phyloP scores from a whole-genome alignment of 2,329 filamentous ascomycete species.

The Pseudocercospora cruenta region DNA sequence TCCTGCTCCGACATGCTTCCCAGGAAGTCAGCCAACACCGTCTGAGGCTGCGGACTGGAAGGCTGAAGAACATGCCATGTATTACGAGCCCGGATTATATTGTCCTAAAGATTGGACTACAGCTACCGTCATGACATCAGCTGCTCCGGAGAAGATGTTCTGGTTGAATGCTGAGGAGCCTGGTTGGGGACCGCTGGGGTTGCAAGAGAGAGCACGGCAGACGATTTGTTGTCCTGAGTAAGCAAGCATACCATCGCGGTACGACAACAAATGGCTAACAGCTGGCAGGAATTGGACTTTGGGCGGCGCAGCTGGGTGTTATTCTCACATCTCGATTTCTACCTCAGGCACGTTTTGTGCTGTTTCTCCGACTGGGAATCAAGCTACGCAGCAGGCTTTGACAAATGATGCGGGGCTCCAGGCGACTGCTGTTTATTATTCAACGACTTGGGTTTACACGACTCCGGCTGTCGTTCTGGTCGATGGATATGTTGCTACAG shows the following conservation, averaged over 20 bases:
- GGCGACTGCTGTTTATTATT: background rate
- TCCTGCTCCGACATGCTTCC: background rate
- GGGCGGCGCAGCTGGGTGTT: background rate
- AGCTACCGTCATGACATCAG: background rate
- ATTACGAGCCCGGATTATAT: background rate
- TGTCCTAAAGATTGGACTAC: background rate
- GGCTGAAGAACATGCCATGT: background rate
- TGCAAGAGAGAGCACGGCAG: background rate
- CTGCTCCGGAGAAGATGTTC: background rate
- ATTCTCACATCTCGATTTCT: background rate
- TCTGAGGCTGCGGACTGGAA: background rate
- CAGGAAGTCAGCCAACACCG: background rate
- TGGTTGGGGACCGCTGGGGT: background rate
- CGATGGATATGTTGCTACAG: background rate
- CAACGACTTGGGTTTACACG: background rate
- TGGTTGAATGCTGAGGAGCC: background rate
- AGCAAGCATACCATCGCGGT: background rate
- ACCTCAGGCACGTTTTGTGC: background rate
- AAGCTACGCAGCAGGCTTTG: background rate
- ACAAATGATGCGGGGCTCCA: background rate
- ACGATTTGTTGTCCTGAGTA: background rate
- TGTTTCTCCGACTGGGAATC: background rate
- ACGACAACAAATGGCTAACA: background rate
- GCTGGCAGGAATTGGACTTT: background rate
- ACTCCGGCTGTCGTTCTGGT: background rate